A percentile compares a stretch with the other conserved stretches of the same genome.
Evolutionary conservation across 495 filamentous ascomycete species (phyloP).

Genomic region (Tuber aestivum): DNA sequence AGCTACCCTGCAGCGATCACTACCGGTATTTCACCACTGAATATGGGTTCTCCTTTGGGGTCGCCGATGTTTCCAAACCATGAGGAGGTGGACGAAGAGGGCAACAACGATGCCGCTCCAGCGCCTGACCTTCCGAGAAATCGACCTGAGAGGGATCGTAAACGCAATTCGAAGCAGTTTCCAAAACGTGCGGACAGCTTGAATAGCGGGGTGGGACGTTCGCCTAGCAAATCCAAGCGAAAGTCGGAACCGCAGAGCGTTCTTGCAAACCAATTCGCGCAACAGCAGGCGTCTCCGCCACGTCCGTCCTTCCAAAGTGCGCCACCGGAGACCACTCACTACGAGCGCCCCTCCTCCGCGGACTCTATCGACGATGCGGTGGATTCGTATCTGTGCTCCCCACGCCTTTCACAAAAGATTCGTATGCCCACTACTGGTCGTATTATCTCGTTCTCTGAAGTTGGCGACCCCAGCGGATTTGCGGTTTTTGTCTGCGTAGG

Average conservation of each 20-base stretch:
- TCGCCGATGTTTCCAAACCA: conserved; percentile 34
- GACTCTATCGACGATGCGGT: conserved; percentile 89
- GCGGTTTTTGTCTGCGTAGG: conserved; percentile 95
- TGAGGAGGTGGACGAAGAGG: conserved; percentile 30
- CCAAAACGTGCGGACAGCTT: conserved; percentile 34
- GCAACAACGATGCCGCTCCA: conserved; percentile 25
- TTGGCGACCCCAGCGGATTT: conserved; percentile 84
- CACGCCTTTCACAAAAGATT: conserved; percentile 80
- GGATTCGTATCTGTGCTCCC: conserved; percentile 72
- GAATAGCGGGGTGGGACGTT: conserved; percentile 15
- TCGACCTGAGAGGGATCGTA: conserved; percentile 34
- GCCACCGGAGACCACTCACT: conserved; percentile 28
- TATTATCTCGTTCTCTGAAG: conserved; percentile 91
- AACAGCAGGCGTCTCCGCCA: conserved; percentile 43
- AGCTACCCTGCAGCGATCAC: conserved; percentile 25
- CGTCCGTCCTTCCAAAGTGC: conserved; percentile 44
- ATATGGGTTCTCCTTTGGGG: conserved; percentile 28
- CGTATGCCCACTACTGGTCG: conserved; percentile 77
- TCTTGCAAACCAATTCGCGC: conserved; percentile 39
- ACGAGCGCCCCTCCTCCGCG: conserved; percentile 61
- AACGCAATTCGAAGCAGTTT: conserved; percentile 24
- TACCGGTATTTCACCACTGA: conserved; percentile 15
- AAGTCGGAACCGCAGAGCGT: conserved; percentile 47
- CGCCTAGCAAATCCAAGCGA: conserved; percentile 37
- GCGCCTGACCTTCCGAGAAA: conserved; percentile 36